Percentiles rank a stretch among this genome's conserved stretches.
Conservation (phyloP, 2,329 filamentous ascomycete species). For the Claviceps spartinae region DNA sequence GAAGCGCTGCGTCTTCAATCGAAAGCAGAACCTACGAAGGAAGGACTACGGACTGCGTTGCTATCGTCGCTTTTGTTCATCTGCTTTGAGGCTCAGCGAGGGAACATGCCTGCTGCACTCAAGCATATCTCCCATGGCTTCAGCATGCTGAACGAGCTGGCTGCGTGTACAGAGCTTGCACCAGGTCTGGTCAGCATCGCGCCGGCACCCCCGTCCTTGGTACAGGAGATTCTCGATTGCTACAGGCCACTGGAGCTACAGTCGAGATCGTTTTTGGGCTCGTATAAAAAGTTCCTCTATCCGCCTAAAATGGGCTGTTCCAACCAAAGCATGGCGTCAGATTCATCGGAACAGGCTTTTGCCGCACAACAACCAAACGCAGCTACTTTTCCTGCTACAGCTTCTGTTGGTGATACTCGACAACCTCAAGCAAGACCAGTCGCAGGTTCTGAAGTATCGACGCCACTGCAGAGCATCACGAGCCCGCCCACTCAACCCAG, state of each 20-base stretch:
- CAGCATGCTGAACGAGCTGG: conserved; percentile 26
- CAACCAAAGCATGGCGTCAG: neutral
- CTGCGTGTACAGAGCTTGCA: conserved; percentile 22
- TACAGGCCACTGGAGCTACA: conserved; percentile 26
- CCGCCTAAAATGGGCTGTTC: conserved; percentile 8
- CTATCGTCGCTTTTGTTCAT: conserved; percentile 27
- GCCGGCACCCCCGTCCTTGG: conserved; percentile 21
- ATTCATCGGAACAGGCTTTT: neutral
- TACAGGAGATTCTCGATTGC: conserved; percentile 26
- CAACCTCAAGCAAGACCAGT: neutral
- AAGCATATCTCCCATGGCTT: conserved; percentile 28
- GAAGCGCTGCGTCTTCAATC: conserved; percentile 27
- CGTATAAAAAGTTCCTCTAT: conserved; percentile 22
- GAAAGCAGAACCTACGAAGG: conserved; percentile 21
- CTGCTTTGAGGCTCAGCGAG: conserved; percentile 27
- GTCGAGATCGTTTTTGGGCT: conserved; percentile 25
- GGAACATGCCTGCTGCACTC: conserved; percentile 25
- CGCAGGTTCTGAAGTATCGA: neutral
- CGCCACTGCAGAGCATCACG: conserved; percentile 1
- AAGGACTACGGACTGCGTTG: conserved; percentile 25
- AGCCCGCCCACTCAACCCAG: conserved; percentile 16
- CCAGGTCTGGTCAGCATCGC: conserved; percentile 24
- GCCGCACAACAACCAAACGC: neutral
- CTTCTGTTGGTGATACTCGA: neutral
- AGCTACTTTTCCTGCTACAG: neutral